These are phyloP conservation scores for Rhodotorula taiwanensis DNA, from an alignment of 768 basidiomycete species.

Conservation along the genomic window DNA sequence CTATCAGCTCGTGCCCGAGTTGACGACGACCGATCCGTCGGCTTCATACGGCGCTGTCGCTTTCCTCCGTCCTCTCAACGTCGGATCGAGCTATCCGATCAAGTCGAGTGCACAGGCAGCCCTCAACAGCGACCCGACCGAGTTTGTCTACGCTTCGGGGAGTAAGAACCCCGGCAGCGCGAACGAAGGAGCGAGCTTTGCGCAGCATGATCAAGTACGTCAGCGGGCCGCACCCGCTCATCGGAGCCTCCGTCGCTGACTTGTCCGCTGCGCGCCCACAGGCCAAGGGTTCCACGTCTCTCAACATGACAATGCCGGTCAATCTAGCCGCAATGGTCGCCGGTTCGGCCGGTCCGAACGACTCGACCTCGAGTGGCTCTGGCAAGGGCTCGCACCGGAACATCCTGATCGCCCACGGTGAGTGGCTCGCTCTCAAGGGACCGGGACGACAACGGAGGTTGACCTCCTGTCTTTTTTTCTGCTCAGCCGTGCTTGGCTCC, in stretches of 20 bases:
- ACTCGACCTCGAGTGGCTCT: not conserved
- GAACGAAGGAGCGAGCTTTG: not conserved
- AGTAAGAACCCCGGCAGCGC: not conserved
- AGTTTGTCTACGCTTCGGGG: slow-evolving; percentile 16
- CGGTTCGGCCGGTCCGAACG: no score
- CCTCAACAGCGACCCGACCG: not conserved
- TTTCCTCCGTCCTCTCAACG: slow-evolving; percentile 6
- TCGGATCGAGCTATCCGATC: slow-evolving; percentile 4
- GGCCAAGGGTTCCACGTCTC: not conserved
- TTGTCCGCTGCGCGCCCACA: not conserved
- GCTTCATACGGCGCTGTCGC: slow-evolving; percentile 9
- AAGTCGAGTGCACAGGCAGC: not conserved
- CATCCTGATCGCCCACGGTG: not conserved
- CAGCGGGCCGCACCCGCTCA: no score
- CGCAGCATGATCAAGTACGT: slow-evolving; percentile 24
- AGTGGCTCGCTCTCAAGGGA: not conserved
- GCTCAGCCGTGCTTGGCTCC: not conserved
- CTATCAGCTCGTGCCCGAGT: slow-evolving; percentile 20
- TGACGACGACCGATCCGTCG: slow-evolving; percentile 9
- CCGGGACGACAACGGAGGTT: no score
- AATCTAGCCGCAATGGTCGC: not conserved
- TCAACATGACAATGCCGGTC: not conserved
- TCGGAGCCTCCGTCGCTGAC: not conserved
- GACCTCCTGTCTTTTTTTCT: no score
- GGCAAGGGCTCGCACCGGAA: not conserved